Evolutionary conservation across 768 basidiomycete species (phyloP), one percentile per base, ranked within the genome.

Genomic region (Gymnopilus junonius): DNA sequence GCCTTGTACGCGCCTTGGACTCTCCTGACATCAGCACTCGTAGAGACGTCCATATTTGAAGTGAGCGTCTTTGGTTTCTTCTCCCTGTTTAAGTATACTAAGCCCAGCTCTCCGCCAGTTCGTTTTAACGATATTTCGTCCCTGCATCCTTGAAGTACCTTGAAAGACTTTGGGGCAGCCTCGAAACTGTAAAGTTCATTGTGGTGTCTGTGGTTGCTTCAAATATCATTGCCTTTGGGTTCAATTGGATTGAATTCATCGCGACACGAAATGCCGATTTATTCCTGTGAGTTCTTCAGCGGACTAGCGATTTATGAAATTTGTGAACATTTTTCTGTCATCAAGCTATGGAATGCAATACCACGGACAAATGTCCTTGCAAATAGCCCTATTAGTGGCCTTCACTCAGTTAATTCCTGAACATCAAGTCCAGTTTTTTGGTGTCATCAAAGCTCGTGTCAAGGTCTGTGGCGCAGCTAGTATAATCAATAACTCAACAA

Each of bases 331-430:
- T 23, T 29, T 55, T 55, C 59, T 45, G 51, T 42, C 27, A 53
- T 20, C 40, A 51, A 97, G 97, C 45, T 94, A 91, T 76, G 93
- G 90, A 37, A 91, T 93, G 85, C 82, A 85, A 46, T 97, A 97
- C 73, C 94, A 93, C 70, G 97, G 97, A 43, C 91, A 95, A 76
- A 94, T 92, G 85, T 92, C 94, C 5, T 81, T 99, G 20, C 94
- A 97, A 70, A 90, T 89, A 55, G 91, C 90, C 2, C 81, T 96
- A 64, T 81, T 99, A 35, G 97, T 99, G 58, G 97, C 96, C 6
- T 98, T 98, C 77, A 99, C 96, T 3, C 97, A 99, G 75, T 77
- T 97, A 58, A 99, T 99, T 68, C 97, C 97, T 32, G 97, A 99
- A 76, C 96, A 99, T 71, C 97, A 99, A 76, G 89, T 99, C 14